These are phyloP conservation scores for Pleurotus djamor DNA, from an alignment of 768 basidiomycete species.

Conservation along the genomic window DNA sequence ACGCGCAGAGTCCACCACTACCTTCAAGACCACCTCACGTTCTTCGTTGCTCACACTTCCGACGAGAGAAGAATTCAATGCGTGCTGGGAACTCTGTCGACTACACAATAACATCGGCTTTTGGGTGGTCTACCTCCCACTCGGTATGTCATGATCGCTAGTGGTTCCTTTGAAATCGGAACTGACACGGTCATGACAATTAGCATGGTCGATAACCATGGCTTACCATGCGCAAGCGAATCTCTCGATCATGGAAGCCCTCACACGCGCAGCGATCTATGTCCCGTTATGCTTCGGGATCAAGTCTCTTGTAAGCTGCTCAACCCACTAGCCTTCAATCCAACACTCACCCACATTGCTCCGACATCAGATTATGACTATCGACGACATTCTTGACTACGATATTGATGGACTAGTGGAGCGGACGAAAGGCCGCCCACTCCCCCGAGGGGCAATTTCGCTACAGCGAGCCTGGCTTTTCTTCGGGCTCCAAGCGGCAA, in stretches of 20 bases:
- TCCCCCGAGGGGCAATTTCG: constrained; percentile 25
- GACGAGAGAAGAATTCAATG: constrained; percentile 18
- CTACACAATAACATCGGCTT: constrained; percentile 29
- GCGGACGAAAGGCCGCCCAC: constrained; percentile 21
- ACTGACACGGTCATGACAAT: neutral
- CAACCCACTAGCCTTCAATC: neutral
- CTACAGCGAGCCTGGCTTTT: constrained; percentile 23
- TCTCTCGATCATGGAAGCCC: constrained; percentile 12
- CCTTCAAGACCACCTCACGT: constrained; percentile 1
- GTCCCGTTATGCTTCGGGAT: constrained; percentile 26
- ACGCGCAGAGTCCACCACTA: neutral
- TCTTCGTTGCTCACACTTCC: constrained; percentile 14
- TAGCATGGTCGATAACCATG: constrained; percentile 30
- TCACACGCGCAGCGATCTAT: constrained; percentile 18
- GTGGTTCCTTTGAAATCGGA: neutral
- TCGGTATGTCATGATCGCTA: constrained; percentile 12
- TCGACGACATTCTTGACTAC: constrained; percentile 26
- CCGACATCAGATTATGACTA: constrained; percentile 25
- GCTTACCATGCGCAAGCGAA: constrained; percentile 22
- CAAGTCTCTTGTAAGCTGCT: constrained; percentile 23
- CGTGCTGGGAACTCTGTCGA: constrained; percentile 29
- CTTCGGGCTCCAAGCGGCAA: constrained; percentile 18
- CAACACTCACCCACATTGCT: neutral
- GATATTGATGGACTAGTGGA: constrained; percentile 24
- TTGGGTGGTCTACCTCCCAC: constrained; percentile 26